phyloP scores from a whole-genome alignment of 2,329 filamentous ascomycete species.

The Penicillium palitans region DNA sequence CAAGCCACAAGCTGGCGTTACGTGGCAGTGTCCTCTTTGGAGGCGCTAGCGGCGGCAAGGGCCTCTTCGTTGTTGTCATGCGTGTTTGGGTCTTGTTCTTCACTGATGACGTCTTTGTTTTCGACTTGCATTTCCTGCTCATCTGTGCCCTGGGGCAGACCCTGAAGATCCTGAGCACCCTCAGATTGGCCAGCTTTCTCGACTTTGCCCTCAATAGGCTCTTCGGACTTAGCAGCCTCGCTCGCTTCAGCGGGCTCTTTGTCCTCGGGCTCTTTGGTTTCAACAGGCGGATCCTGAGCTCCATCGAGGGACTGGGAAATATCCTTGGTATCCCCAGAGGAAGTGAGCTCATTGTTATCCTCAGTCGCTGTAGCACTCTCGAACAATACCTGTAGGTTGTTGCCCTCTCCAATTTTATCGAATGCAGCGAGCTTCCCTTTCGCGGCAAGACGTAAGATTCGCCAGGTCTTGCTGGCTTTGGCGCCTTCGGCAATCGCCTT shows the following conservation, averaged over 20 bases:
- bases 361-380: constrained; percentile 27
- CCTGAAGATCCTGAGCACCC: background rate
- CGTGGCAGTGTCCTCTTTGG: constrained; percentile 16
- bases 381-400: constrained; percentile 61
- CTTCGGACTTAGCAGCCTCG: background rate
- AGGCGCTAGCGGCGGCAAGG: constrained; percentile 13
- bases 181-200: background rate
- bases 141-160: background rate
- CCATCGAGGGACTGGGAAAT: constrained; percentile 8
- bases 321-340: constrained; percentile 15
- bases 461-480: constrained; percentile 88
- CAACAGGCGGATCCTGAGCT: background rate
- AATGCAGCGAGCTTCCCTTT: constrained; percentile 73
- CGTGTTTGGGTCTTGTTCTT: constrained; percentile 4
- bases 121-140: constrained; percentile 6
- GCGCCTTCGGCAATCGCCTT: constrained; percentile 62
- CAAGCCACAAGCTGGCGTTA: constrained; percentile 12
- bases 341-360: background rate
- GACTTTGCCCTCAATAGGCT: background rate
- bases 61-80: constrained; percentile 6
- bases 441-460: constrained; percentile 77
- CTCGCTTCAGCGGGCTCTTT: background rate
- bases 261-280: background rate
- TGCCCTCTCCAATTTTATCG: constrained; percentile 83
- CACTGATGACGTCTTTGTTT: constrained; percentile 11